These are phyloP conservation scores for Boletellus deceptivus DNA, from an alignment of 1,284 basidiomycete genomes.

Conservation along the genomic window DNA sequence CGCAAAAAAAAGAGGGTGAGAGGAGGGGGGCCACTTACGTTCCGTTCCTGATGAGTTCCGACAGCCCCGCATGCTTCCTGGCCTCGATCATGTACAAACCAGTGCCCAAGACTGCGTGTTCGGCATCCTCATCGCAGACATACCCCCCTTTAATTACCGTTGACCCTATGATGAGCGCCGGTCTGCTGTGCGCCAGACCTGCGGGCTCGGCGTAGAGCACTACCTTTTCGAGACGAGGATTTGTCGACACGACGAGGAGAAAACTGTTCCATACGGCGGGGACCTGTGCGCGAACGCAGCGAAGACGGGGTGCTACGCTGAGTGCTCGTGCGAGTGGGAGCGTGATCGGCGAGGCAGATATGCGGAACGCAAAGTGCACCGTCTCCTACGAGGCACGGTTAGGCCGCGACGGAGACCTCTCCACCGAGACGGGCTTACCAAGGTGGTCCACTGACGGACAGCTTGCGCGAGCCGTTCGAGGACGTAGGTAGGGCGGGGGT, in stretches of 20 bases:
- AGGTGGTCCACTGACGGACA: constrained; percentile 40
- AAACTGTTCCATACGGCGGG: constrained; percentile 50
- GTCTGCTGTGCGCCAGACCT: constrained; percentile 4
- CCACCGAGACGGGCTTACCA: constrained; percentile 36
- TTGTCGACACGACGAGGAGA: constrained; percentile 43
- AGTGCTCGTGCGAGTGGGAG: constrained; percentile 33
- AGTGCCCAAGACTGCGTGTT: constrained; percentile 35
- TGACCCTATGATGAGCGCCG: background rate
- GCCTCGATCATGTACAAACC: constrained; percentile 48
- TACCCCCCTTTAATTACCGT: constrained; percentile 18
- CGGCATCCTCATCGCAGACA: constrained; percentile 19
- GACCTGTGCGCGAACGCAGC: constrained; percentile 43
- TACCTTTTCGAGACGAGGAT: constrained; percentile 42
- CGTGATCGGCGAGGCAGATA: constrained; percentile 15
- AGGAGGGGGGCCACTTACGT: constrained; percentile 35
- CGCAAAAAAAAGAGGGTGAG: background rate
- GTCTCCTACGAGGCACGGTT: constrained; percentile 20
- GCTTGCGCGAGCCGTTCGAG: constrained; percentile 45
- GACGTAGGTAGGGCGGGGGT: constrained; percentile 42
- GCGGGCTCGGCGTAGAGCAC: constrained; percentile 35
- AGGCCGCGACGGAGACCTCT: background rate
- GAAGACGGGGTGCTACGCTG: constrained; percentile 36
- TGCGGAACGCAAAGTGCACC: constrained; percentile 22
- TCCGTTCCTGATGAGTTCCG: constrained; percentile 44
- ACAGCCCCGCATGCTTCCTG: constrained; percentile 40